Conservation (phyloP, 176 grass and related monocot species). For the Zizania latifolia region DNA sequence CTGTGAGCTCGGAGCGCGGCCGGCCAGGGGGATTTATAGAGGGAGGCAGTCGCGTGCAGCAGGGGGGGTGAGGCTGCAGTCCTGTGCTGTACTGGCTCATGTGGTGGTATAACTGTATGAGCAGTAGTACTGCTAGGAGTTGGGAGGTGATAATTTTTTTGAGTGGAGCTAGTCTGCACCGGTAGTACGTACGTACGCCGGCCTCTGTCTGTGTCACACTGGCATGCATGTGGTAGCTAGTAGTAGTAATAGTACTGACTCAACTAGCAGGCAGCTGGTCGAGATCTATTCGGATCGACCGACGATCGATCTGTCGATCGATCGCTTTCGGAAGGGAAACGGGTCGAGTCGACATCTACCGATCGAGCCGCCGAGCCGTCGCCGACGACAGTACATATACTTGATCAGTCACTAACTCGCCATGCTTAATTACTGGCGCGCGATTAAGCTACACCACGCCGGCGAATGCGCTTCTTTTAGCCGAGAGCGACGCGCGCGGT, state of each 20-base stretch:
- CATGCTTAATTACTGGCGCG: not conserved
- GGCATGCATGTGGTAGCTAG: too few species aligned
- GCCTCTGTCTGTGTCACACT: too few species aligned
- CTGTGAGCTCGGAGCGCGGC: slow-evolving; percentile 19
- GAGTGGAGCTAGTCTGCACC: too few species aligned
- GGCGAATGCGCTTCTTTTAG: not conserved
- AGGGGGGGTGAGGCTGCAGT: not conserved
- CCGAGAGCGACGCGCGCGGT: not conserved
- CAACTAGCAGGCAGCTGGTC: too few species aligned
- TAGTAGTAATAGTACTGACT: too few species aligned
- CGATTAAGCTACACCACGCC: not conserved
- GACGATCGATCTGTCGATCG: too few species aligned
- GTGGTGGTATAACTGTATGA: not conserved
- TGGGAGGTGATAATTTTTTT: not conserved
- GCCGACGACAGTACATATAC: not conserved
- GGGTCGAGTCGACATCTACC: not conserved
- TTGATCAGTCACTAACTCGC: not conserved
- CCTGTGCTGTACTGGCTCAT: not conserved
- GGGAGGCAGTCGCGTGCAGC: too few species aligned
- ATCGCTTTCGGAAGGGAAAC: not conserved
- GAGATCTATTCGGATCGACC: too few species aligned
- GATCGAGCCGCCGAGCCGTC: too few species aligned
- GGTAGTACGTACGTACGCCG: too few species aligned
- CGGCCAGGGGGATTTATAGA: slow-evolving; percentile 42
- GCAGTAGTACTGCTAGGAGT: not conserved